These are phyloP conservation scores for Colletotrichum sp. DNA, from an alignment of 2,329 filamentous ascomycete species.

Conservation along the genomic window DNA sequence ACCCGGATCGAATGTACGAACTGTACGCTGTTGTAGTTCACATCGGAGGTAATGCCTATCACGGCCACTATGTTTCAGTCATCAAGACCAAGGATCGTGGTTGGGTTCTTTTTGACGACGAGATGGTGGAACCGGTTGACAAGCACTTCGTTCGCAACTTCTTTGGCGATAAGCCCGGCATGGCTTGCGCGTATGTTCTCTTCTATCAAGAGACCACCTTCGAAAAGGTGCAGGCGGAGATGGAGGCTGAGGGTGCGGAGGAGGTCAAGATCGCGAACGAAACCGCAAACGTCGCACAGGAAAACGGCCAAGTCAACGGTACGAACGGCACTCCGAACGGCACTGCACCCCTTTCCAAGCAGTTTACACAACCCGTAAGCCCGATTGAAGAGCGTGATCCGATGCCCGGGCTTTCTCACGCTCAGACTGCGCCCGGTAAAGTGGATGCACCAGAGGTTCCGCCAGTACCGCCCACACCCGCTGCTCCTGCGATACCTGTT, in stretches of 20 bases:
- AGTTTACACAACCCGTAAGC: conserved; percentile 53
- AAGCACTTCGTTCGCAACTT: conserved; percentile 97
- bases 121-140: conserved; percentile 97
- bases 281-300: conserved; percentile 60
- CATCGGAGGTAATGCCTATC: conserved; percentile 94
- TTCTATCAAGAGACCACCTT: conserved; percentile 94
- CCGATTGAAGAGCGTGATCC: conserved; percentile 53
- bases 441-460: conserved; percentile 25
- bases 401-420: conserved; percentile 68
- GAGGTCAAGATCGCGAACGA: conserved; percentile 63
- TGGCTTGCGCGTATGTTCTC: conserved; percentile 94
- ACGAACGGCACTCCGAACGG: conserved; percentile 38
- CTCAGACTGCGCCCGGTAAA: conserved; percentile 63
- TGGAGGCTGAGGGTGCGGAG: conserved; percentile 78
- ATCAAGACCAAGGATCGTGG: conserved; percentile 97
- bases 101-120: conserved; percentile 96
- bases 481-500: conserved; percentile 30
- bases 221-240: conserved; percentile 74
- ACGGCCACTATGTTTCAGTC: conserved; percentile 96
- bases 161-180: conserved; percentile 89
- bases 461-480: conserved; percentile 36
- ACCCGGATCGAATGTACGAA: conserved; percentile 93
- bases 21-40: conserved; percentile 97
- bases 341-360: conserved; percentile 50
- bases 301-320: conserved; percentile 40